These are phyloP conservation scores for Apiospora aurea DNA, from an alignment of 2,329 filamentous ascomycete species.

Conservation along the genomic window DNA sequence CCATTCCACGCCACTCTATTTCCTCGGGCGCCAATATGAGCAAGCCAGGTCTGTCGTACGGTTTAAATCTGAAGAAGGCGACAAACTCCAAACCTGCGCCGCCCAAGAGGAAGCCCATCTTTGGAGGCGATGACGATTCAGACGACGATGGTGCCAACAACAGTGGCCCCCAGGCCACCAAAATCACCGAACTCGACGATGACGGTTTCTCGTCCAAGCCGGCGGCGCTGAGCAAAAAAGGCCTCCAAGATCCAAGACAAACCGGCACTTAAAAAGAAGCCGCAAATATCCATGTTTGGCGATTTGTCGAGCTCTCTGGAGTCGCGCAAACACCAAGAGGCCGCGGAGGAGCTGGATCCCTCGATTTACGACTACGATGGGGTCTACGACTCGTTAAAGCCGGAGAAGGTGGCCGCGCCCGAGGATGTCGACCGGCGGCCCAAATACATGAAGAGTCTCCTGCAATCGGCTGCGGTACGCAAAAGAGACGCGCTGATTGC, in stretches of 20 bases:
- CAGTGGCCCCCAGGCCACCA: constrained; percentile 53
- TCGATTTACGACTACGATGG: constrained; percentile 87
- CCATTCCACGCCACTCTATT: neutral
- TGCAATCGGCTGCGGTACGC: constrained; percentile 76
- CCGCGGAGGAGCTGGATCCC: constrained; percentile 71
- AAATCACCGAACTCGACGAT: constrained; percentile 68
- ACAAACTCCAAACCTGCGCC: constrained; percentile 56
- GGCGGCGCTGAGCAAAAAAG: constrained; percentile 41
- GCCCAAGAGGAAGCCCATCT: constrained; percentile 58
- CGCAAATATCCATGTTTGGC: constrained; percentile 58
- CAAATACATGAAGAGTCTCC: constrained; percentile 79
- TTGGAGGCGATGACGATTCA: constrained; percentile 50
- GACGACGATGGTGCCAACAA: constrained; percentile 52
- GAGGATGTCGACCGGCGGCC: constrained; percentile 67
- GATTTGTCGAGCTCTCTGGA: constrained; percentile 72
- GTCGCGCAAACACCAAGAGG: constrained; percentile 68
- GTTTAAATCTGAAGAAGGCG: constrained; percentile 69
- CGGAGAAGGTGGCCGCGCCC: constrained; percentile 61
- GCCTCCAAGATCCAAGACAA: constrained; percentile 44
- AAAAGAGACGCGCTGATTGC: constrained; percentile 81
- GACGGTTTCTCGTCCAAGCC: constrained; percentile 44
- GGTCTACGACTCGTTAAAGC: constrained; percentile 80
- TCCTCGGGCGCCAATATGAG: constrained; percentile 34
- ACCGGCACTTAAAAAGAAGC: constrained; percentile 53
- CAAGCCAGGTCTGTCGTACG: constrained; percentile 55